Percentiles rank a stretch among this genome's conserved stretches.
phyloP scores from a whole-genome alignment of 2,329 filamentous ascomycete species.

The Calonectria fujianensis region DNA sequence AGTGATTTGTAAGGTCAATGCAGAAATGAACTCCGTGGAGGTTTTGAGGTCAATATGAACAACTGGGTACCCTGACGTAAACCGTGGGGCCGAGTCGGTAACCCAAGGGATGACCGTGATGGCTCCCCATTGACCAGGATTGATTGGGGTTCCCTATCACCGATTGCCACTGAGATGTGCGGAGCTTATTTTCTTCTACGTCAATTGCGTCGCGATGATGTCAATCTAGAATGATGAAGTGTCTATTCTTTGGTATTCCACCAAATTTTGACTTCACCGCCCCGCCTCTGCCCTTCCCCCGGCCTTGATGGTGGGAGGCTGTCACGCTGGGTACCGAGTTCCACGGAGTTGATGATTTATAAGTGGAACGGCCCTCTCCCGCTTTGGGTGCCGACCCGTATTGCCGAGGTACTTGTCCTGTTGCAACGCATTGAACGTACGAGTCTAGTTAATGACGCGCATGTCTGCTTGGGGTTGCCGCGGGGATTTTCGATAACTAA shows the following conservation, averaged over 20 bases:
- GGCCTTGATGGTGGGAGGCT: constrained; percentile 4
- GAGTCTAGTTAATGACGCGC: background rate
- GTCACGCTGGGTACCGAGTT: constrained; percentile 21
- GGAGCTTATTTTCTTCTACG: constrained; percentile 2
- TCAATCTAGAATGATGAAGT: background rate
- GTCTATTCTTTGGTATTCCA: background rate
- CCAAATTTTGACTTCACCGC: constrained; percentile 1
- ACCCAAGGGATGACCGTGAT: constrained; percentile 3
- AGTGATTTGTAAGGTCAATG: constrained; percentile 35
- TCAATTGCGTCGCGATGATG: constrained; percentile 13
- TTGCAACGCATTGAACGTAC: background rate
- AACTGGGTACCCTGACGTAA: constrained; percentile 29
- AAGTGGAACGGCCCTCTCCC: constrained; percentile 29
- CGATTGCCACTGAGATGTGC: constrained; percentile 15
- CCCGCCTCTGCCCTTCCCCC: background rate
- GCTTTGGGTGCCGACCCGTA: constrained; percentile 21
- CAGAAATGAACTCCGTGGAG: constrained; percentile 19
- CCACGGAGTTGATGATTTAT: constrained; percentile 34
- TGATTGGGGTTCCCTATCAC: constrained; percentile 21
- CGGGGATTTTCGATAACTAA: background rate
- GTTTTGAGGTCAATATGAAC: constrained; percentile 18
- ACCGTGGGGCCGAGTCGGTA: constrained; percentile 21
- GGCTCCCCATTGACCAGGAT: constrained; percentile 17
- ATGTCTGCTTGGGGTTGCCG: background rate
- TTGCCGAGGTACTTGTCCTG: constrained; percentile 26